Conservation (phyloP, 345 rosid species). For the Corchorus olitorius region DNA sequence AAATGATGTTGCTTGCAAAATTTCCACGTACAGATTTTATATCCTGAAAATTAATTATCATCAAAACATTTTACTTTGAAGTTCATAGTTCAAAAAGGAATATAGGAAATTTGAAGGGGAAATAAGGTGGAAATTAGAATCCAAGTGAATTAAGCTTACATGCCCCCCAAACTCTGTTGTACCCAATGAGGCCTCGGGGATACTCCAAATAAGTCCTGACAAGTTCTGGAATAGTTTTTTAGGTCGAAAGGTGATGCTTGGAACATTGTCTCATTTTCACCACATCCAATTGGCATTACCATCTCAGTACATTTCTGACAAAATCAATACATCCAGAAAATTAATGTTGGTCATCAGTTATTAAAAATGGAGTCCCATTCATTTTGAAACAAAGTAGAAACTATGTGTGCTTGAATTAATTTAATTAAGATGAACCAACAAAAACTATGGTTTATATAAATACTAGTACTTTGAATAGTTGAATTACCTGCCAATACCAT, state of each 20-base stretch:
- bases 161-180: constrained; percentile 57
- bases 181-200: constrained; percentile 50
- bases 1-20: constrained; percentile 55
- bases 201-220: constrained; percentile 48
- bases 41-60: constrained; percentile 32
- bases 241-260: constrained; percentile 46
- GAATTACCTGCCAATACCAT: constrained; percentile 4
- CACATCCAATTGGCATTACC: too few species aligned
- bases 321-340: too few species aligned
- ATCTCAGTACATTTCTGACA: constrained; percentile 59
- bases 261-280: constrained; percentile 49
- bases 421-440: too few species aligned
- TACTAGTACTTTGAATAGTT: not conserved
- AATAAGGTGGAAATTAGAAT: not conserved
- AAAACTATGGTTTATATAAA: not conserved
- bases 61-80: not conserved
- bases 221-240: constrained; percentile 26
- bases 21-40: constrained; percentile 33
- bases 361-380: not conserved
- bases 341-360: not conserved
- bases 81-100: not conserved
- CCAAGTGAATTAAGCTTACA: constrained; percentile 24
- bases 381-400: too few species aligned
- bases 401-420: too few species aligned
- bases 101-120: not conserved